Base-by-base conservation (phyloP, 1,284 basidiomycete species). In the Vanrija humicola region DNA sequence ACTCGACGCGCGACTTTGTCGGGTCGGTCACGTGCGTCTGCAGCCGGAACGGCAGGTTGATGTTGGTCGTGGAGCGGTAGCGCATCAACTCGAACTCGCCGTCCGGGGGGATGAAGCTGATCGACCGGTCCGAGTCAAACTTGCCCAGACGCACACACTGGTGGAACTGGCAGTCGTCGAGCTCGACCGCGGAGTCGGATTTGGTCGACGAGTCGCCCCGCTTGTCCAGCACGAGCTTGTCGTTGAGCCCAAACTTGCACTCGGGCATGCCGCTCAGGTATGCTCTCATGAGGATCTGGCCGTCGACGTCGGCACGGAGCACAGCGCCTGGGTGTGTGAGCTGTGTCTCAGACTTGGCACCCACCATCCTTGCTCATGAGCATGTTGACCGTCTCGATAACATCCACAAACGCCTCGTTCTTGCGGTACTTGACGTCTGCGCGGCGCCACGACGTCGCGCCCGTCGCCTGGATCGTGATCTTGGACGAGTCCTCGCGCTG, bases 11-110 rank as follows among this genome's bases (percentile, higher is more conserved):
- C 1, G 86, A 84, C 60, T 93, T 97, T 25, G 90, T 89, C 42
- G 95, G 84, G 78, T 98, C 96, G 43, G 87, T 90, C 38, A 98
- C 87, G 12, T 91, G 94, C 0, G 94, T 87, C 54, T 96, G 88
- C 10, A 99, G 80, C 46, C 87, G 84, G 66, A 98, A 82, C 0
- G 96, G 96, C 6, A 98, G 80, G 74, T 97, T 96, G 70, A 98
- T 88, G 73, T 98, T 97, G 16, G 88, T 86, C 0, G 95, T 98
- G 10, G 91, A 88, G 21, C 96, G 90, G 72, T 99, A 99, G 65
- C 86, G 84, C 96, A 99, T 98, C 42, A 99, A 81, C 76, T 98
- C 96, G 69, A 98, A 99, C 74, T 98, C 96, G 42, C 96, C 96
- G 70, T 99, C 96, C 1, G 96, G 96, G 1, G 96, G 96, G 46